Conservation (phyloP, 2,329 filamentous ascomycete species). For the Emergomyces orientalis region DNA sequence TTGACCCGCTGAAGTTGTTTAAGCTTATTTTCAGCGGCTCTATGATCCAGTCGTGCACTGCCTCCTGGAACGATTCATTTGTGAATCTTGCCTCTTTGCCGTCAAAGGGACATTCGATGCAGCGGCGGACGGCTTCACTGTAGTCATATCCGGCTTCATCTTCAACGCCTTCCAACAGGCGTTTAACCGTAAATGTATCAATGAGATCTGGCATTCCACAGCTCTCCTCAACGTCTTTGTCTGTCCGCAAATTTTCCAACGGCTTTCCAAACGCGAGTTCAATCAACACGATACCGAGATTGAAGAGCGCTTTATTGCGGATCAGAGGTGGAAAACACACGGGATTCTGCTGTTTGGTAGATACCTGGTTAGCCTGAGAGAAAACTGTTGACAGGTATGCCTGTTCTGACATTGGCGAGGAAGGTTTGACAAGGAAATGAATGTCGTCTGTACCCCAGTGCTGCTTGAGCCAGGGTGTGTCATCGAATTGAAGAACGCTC, state of each 20-base stretch:
- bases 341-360: not conserved
- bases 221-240: conserved; percentile 12
- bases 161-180: conserved; percentile 4
- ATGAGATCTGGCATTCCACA: conserved; percentile 9
- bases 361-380: not conserved
- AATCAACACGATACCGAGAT: conserved; percentile 15
- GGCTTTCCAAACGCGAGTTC: conserved; percentile 17
- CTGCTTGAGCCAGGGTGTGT: conserved; percentile 14
- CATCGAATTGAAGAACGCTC: conserved; percentile 17
- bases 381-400: not conserved
- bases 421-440: conserved; percentile 8
- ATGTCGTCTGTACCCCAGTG: conserved; percentile 16
- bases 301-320: conserved; percentile 12
- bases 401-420: not conserved
- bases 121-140: conserved; percentile 10
- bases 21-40: conserved; percentile 5
- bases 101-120: conserved; percentile 11
- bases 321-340: not conserved
- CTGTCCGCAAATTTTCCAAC: conserved; percentile 9
- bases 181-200: conserved; percentile 7
- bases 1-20: conserved; percentile 1
- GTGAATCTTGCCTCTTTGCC: conserved; percentile 1
- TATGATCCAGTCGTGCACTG: conserved; percentile 10
- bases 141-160: conserved; percentile 7
- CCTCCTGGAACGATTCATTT: conserved; percentile 7